Conservation (phyloP, 169 alveolate species). For the Plasmodium inui region DNA sequence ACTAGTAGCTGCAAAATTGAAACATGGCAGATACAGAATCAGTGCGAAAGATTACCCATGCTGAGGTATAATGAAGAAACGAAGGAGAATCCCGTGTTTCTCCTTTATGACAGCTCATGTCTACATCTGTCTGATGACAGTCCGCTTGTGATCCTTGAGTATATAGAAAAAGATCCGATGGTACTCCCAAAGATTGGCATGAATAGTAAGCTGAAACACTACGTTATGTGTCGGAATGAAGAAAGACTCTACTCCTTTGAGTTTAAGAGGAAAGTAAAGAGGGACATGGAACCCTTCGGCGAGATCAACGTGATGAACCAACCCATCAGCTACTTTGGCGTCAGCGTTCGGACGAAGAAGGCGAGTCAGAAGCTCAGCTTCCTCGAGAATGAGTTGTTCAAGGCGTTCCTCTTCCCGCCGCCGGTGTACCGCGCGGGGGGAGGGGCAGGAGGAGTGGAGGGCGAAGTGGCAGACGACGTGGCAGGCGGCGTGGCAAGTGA, state of each 20-base stretch:
- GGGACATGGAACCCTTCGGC: conserved; percentile 54
- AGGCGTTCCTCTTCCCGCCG: conserved; percentile 40
- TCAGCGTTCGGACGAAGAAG: conserved; percentile 37
- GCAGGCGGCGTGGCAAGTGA: background rate
- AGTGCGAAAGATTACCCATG: background rate
- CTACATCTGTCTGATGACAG: conserved; percentile 50
- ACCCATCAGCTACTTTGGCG: conserved; percentile 54
- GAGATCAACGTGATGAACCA: conserved; percentile 50
- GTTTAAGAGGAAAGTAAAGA: conserved; percentile 44
- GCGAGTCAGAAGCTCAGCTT: conserved; percentile 42
- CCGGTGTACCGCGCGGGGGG: conserved; percentile 16
- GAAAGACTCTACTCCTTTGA: conserved; percentile 43
- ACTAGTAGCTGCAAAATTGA: background rate
- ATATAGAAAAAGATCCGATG: conserved; percentile 51
- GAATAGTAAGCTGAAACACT: conserved; percentile 67
- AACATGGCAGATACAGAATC: conserved; percentile 35
- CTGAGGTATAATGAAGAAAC: background rate
- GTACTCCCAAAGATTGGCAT: conserved; percentile 46
- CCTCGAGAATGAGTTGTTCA: conserved; percentile 55
- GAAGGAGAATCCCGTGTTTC: conserved; percentile 1
- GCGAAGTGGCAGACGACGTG: background rate
- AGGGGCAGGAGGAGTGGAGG: background rate
- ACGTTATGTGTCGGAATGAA: conserved; percentile 29
- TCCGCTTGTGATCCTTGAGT: conserved; percentile 47
- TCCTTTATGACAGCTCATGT: conserved; percentile 20